Conservation (phyloP, 2,329 filamentous ascomycete genomes). For the Pseudocercospora fuligena region DNA sequence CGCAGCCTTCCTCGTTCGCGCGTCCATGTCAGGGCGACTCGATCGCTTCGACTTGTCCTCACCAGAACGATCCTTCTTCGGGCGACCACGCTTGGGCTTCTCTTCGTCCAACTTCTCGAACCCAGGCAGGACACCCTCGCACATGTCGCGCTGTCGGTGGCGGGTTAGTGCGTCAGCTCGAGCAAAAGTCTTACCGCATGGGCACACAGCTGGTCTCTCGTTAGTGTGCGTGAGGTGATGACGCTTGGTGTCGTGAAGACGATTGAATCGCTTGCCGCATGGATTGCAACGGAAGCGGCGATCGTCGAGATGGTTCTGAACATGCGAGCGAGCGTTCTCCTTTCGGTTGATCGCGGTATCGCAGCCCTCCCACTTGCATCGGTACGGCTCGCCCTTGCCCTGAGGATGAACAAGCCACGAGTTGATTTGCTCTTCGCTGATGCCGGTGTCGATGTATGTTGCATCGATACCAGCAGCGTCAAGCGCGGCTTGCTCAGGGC, state of each 20-base stretch:
- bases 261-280: conserved; percentile 94
- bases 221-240: conserved; percentile 98
- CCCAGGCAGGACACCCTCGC: conserved; percentile 90
- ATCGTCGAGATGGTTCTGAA: conserved; percentile 96
- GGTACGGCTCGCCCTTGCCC: conserved; percentile 50
- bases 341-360: conserved; percentile 92
- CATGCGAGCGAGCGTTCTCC: conserved; percentile 98
- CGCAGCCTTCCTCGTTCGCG: conserved; percentile 61
- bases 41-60: conserved; percentile 29
- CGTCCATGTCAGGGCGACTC: conserved; percentile 59
- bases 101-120: conserved; percentile 58
- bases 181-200: conserved; percentile 92
- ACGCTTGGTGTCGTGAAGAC: conserved; percentile 94
- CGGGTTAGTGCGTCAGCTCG: conserved; percentile 93
- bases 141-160: conserved; percentile 95
- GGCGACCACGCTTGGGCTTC: conserved; percentile 69
- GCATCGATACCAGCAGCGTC: conserved; percentile 55
- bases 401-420: conserved; percentile 55
- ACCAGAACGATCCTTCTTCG: conserved; percentile 61
- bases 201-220: conserved; percentile 92
- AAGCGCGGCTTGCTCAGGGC: conserved; percentile 48
- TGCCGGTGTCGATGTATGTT: conserved; percentile 77
- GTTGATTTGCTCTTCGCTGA: conserved; percentile 76
- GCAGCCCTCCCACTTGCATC: conserved; percentile 68
- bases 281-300: conserved; percentile 92